phyloP scores from a whole-genome alignment of 441 rosid genomes.

The Melastoma candidum region DNA sequence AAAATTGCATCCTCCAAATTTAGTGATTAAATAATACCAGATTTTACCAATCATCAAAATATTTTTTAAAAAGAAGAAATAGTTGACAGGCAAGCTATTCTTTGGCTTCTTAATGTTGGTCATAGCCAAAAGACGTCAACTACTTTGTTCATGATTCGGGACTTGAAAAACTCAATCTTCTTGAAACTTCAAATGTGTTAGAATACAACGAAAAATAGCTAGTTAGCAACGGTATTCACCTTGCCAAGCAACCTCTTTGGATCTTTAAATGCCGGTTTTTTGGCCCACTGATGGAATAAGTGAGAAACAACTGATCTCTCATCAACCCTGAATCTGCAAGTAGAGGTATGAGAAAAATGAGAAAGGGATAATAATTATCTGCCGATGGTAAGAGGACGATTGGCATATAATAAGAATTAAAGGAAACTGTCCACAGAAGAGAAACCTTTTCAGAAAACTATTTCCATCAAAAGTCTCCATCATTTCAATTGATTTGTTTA shows the following conservation, averaged over 20 bases:
- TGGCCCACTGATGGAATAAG: slow-evolving; percentile 92
- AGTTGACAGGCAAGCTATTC: too few species aligned
- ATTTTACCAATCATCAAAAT: too few species aligned
- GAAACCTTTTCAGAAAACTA: slow-evolving; percentile 64
- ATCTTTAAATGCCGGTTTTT: slow-evolving; percentile 80
- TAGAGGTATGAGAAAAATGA: neutral
- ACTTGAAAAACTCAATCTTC: too few species aligned
- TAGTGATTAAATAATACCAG: too few species aligned
- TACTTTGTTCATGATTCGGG: too few species aligned
- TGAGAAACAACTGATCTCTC: slow-evolving; percentile 82
- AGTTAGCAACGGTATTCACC: slow-evolving; percentile 24
- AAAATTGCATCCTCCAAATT: too few species aligned
- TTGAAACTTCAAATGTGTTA: too few species aligned
- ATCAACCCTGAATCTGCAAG: slow-evolving; percentile 63
- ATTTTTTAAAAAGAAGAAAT: too few species aligned
- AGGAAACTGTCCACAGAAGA: slow-evolving; percentile 10
- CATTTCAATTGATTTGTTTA: slow-evolving; percentile 28
- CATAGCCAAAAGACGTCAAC: too few species aligned
- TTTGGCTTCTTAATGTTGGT: too few species aligned
- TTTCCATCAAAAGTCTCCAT: slow-evolving; percentile 42
- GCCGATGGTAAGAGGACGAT: neutral
- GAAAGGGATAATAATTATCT: neutral
- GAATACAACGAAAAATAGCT: neutral
- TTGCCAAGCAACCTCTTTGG: slow-evolving; percentile 83
- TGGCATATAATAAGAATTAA: neutral